Base-by-base conservation (phyloP, 495 filamentous ascomycete genomes). In the Tuber microsphaerosporum region DNA sequence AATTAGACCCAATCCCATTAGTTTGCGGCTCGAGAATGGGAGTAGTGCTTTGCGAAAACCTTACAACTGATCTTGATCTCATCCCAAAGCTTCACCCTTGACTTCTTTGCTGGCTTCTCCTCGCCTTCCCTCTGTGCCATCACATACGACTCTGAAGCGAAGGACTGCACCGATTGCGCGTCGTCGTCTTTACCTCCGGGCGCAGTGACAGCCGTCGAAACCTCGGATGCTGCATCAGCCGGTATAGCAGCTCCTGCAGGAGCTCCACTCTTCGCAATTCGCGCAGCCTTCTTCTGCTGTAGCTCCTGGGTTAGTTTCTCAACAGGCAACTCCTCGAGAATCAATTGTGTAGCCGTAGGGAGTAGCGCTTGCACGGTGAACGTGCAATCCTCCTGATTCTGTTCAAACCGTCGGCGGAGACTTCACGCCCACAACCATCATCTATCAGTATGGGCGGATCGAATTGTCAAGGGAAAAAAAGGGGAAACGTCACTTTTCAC, bases 381-480 rank as follows among this genome's bases (percentile, higher is more conserved):
- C 70, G 94, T 97, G 84, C 95, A 99, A 84, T 98, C 96, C 83
- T 97, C 94, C 80, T 99, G 95, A 82, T 99, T 98, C 84, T 98
- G 95, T 83, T 97, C 92, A 86, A 99, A 99, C 79, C 95, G 91
- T 74, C 95, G 91, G 70, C 94, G 92, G 78, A 99, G 87, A 85
- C 95, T 98, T 76, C 20, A 72, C 37, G 3, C 37, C 71, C 45
- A 31, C 34, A 71, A 71, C 16, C 26, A 39, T n/a, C 14, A 9
- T 20, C n/a, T 61, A 43, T 41, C 14, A 72, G 42, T 37, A 46
- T 22, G 56, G 56, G 56, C 26, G 26, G 31, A 65, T 34, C 26
- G 56, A 65, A 65, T 65, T 8, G 56, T 34, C 26, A 26, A 61
- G 39, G 56, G 46, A n/a, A 74, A 56, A 71, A 71, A 68, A 6